Conservation (phyloP, 352 stramenopile genomes). For the Phytopythium montanum region DNA sequence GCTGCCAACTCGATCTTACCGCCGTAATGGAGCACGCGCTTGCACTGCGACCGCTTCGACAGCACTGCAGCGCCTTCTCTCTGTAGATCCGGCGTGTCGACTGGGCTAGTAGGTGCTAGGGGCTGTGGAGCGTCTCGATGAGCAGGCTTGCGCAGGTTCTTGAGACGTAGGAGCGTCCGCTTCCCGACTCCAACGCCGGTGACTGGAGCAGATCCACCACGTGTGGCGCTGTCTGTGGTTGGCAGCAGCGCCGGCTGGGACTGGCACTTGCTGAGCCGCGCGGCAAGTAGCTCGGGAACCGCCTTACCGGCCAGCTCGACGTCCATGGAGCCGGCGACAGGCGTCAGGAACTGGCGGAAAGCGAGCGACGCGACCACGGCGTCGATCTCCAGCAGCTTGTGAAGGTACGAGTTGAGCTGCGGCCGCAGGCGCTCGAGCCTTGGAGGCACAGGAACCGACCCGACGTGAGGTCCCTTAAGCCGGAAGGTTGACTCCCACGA, state of each 20-base stretch:
- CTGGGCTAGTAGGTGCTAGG: neutral
- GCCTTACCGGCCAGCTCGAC: slow-evolving; percentile 15
- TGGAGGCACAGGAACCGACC: slow-evolving; percentile 4
- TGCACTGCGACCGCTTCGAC: slow-evolving; percentile 24
- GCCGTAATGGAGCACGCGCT: slow-evolving; percentile 36
- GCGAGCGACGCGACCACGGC: slow-evolving; percentile 29
- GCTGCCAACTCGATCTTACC: slow-evolving; percentile 38
- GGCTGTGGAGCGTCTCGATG: neutral
- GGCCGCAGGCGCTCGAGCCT: slow-evolving; percentile 32
- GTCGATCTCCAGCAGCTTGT: slow-evolving; percentile 57
- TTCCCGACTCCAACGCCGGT: neutral
- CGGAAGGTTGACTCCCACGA: slow-evolving; percentile 26
- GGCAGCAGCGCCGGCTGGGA: slow-evolving; percentile 3
- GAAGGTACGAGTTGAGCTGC: slow-evolving; percentile 60
- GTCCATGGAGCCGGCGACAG: slow-evolving; percentile 29
- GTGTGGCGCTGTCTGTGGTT: neutral
- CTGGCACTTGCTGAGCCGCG: neutral
- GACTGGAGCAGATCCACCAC: neutral
- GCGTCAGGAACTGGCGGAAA: slow-evolving; percentile 50
- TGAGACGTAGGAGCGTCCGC: neutral
- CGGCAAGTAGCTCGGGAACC: neutral
- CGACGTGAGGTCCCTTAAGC: neutral
- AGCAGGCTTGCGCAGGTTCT: neutral
- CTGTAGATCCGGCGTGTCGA: neutral
- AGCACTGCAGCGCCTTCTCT: neutral